phyloP scores from a whole-genome alignment of 768 basidiomycete genomes.

The Thelephora ganbajun region DNA sequence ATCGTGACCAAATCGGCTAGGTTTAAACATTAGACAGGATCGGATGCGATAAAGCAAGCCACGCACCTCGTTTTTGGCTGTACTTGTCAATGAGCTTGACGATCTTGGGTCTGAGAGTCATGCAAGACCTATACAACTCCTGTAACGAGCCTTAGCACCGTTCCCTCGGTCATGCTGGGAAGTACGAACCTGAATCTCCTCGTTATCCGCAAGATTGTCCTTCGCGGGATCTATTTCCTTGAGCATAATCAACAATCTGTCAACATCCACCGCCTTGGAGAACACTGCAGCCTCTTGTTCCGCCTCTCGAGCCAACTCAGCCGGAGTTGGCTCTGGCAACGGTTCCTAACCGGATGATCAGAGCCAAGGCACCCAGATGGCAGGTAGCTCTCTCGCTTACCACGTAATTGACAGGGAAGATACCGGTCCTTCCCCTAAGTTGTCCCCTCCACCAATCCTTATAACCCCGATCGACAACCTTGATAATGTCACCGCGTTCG shows the following conservation, averaged over 20 bases:
- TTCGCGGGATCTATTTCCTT: slow-evolving; percentile 57
- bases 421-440: slow-evolving; percentile 77
- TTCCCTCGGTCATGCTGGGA: slow-evolving; percentile 2
- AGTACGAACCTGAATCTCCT: slow-evolving; percentile 61
- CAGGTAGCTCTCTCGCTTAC: slow-evolving; percentile 28
- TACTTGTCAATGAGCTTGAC: slow-evolving; percentile 96
- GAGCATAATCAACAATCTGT: slow-evolving; percentile 64
- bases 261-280: slow-evolving; percentile 72
- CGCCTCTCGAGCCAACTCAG: slow-evolving; percentile 67
- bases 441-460: slow-evolving; percentile 98
- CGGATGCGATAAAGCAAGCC: slow-evolving; percentile 2
- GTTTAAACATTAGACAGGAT: slow-evolving; percentile 1
- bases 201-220: slow-evolving; percentile 81
- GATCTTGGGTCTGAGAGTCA: slow-evolving; percentile 86
- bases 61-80: slow-evolving; percentile 70
- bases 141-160: slow-evolving; percentile 18
- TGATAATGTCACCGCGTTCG: slow-evolving; percentile 86
- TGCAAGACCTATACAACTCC: slow-evolving; percentile 84
- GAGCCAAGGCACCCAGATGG: neutral
- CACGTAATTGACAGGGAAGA: slow-evolving; percentile 96
- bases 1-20: slow-evolving; percentile 86
- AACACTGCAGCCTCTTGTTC: slow-evolving; percentile 86
- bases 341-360: slow-evolving; percentile 38
- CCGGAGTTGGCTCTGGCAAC: slow-evolving; percentile 69
- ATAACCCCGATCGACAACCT: slow-evolving; percentile 87